Evolutionary conservation across 768 basidiomycete genomes (phyloP).

Genomic region (Suillus subaureus): DNA sequence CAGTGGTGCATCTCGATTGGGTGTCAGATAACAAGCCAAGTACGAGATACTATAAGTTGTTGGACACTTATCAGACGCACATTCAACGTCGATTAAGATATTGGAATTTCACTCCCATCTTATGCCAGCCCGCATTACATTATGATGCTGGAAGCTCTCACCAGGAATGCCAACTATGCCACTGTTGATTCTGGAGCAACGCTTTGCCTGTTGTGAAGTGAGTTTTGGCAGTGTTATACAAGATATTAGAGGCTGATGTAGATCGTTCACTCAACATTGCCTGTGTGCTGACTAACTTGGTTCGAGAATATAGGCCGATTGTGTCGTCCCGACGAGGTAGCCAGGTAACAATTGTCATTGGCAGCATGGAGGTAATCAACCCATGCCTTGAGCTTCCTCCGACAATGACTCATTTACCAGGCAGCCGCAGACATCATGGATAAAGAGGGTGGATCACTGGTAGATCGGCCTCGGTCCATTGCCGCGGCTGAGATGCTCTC

Average conservation of each 20-base stretch:
- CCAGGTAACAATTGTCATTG: constrained; percentile 18
- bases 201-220: constrained; percentile 11
- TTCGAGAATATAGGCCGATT: constrained; percentile 56
- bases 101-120: constrained; percentile 36
- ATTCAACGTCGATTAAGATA: not conserved
- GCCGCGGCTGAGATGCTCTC: too few species aligned
- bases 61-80: constrained; percentile 19
- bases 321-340: constrained; percentile 52
- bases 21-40: constrained; percentile 23
- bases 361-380: constrained; percentile 19
- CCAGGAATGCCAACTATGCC: constrained; percentile 43
- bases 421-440: constrained; percentile 63
- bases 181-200: constrained; percentile 30
- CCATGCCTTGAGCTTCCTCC: constrained; percentile 19
- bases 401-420: constrained; percentile 45
- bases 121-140: constrained; percentile 35
- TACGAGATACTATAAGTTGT: constrained; percentile 25
- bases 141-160: constrained; percentile 25
- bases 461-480: constrained; percentile 51
- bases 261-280: constrained; percentile 6
- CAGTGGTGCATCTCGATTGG: constrained; percentile 12
- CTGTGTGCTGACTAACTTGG: constrained; percentile 47
- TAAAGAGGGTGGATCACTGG: constrained; percentile 51
- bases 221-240: not conserved
- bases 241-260: not conserved